phyloP scores from a whole-genome alignment of 106 monocot genomes.

The Apostasia ramifera region DNA sequence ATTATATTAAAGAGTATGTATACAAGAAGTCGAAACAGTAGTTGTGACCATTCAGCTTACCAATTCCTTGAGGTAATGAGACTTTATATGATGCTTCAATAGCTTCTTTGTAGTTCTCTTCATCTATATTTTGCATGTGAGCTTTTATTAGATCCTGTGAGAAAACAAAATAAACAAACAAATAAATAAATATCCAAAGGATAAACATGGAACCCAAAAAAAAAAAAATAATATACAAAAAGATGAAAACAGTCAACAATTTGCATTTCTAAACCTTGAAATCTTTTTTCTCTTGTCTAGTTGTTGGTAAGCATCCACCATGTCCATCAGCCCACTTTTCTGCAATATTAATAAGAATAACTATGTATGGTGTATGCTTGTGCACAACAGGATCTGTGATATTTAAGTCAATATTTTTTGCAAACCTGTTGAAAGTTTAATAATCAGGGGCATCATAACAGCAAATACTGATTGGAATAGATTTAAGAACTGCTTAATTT shows the following conservation, averaged over 20 bases:
- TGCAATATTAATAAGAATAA: conserved; percentile 79
- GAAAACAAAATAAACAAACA: conserved; percentile 6
- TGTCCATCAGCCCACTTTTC: conserved; percentile 83
- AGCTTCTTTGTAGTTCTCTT: conserved; percentile 99
- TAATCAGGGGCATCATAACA: background rate
- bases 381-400: conserved; percentile 73
- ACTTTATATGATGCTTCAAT: conserved; percentile 90
- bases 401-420: conserved; percentile 63
- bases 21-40: background rate
- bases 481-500: background rate
- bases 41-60: conserved; percentile 38
- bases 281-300: conserved; percentile 92
- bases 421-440: conserved; percentile 47
- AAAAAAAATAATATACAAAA: background rate
- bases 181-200: background rate
- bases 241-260: background rate
- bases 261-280: conserved; percentile 62
- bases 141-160: conserved; percentile 72
- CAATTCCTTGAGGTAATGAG: conserved; percentile 64
- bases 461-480: background rate
- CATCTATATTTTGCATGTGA: conserved; percentile 78
- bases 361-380: conserved; percentile 89
- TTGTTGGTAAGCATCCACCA: conserved; percentile 72
- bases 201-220: conserved; percentile 1
- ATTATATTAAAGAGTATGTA: background rate